Base-by-base conservation (phyloP, 345 rosid genomes). In the Sapria himalayana region DNA sequence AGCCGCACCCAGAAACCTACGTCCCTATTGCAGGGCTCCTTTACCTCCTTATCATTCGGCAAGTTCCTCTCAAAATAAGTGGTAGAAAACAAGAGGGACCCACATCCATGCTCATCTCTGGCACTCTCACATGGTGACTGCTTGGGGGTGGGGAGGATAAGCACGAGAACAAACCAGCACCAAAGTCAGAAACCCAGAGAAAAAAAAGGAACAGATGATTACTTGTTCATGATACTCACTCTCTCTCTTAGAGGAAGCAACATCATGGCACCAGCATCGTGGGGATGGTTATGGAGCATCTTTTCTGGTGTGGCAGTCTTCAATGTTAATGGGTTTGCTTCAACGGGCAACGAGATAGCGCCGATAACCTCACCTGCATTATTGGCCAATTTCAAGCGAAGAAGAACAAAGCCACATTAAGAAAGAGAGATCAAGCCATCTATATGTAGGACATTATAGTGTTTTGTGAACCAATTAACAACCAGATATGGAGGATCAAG, bases 341-440 rank as follows among this genome's bases (percentile, higher is more conserved):
- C 92, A 70, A 82, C 69, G 55, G 82, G 70, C 58, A 89, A 65
- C 40, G 93, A 82, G 54, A 82, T 67, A 4, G 91, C 74, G 52
- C 98, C 94, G 12, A 76, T 71, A 55, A 89, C 93, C 66, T 89
- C 98, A 56, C 98, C 98, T 89, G 67, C 27, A 61, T 54, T n/a
- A 58, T 35, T 52, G 56, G n/a, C 35, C n/a, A n/a, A n/a, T n/a
- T n/a, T n/a, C n/a, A n/a, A n/a, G n/a, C n/a, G n/a, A n/a, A n/a
- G n/a, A n/a, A n/a, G n/a, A n/a, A n/a, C n/a, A n/a, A n/a, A n/a
- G n/a, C n/a, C n/a, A n/a, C n/a, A n/a, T n/a, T n/a, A n/a, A n/a
- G n/a, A n/a, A n/a, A n/a, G n/a, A n/a, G n/a, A n/a, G n/a, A n/a
- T n/a, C n/a, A n/a, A n/a, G n/a, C n/a, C n/a, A n/a, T n/a, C n/a